Conservation (phyloP, 1,284 basidiomycete species). For the Trametes pubescens region DNA sequence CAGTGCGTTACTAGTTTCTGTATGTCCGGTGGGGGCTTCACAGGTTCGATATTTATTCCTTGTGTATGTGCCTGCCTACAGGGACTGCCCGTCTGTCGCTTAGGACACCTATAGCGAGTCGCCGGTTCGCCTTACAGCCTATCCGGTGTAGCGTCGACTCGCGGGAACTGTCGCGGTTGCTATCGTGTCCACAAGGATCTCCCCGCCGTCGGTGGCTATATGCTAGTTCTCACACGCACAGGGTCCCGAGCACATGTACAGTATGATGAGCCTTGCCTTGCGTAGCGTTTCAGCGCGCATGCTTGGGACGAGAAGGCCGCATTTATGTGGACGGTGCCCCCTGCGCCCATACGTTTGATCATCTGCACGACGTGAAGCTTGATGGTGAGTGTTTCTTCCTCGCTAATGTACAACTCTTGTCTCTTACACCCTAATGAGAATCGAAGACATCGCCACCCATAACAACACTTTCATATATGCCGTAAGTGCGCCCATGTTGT, state of each 20-base stretch:
- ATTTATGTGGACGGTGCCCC: background rate
- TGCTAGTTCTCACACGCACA: slow-evolving; percentile 2
- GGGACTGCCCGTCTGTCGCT: background rate
- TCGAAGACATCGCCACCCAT: background rate
- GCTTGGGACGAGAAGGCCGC: slow-evolving; percentile 2
- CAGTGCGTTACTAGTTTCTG: background rate
- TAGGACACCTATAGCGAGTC: background rate
- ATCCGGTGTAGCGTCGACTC: background rate
- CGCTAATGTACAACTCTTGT: background rate
- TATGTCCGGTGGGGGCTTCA: background rate
- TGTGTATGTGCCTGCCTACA: background rate
- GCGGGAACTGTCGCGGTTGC: slow-evolving; percentile 3
- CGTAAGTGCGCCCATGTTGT: background rate
- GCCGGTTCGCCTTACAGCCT: background rate
- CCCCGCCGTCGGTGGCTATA: slow-evolving; percentile 1
- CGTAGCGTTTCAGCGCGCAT: slow-evolving; percentile 8
- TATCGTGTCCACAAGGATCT: background rate
- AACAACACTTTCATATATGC: background rate
- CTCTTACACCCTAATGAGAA: background rate
- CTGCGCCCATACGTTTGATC: background rate
- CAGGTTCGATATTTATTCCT: background rate
- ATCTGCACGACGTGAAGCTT: background rate
- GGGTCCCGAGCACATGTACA: slow-evolving; percentile 7
- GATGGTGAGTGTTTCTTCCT: background rate
- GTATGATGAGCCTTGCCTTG: slow-evolving; percentile 1